These are phyloP conservation scores for Royoungia palumana DNA, from an alignment of 768 basidiomycete genomes.

Conservation along the genomic window DNA sequence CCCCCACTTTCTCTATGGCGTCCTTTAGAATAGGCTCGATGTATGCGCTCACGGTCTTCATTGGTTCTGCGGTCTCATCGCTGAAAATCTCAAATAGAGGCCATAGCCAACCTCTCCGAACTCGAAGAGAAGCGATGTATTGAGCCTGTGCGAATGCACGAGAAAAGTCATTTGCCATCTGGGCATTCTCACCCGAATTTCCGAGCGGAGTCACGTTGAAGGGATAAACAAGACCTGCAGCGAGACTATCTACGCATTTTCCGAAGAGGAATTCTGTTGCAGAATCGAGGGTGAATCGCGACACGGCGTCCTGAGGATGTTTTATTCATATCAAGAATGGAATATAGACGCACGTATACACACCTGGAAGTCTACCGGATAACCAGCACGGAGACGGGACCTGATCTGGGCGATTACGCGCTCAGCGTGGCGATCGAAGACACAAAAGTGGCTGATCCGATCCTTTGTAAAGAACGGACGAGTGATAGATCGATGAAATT, in stretches of 20 bases:
- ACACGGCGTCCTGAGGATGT: slow-evolving; percentile 47
- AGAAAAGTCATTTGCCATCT: slow-evolving; percentile 43
- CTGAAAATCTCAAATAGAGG: slow-evolving; percentile 37
- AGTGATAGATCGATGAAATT: slow-evolving; percentile 63
- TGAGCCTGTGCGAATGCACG: slow-evolving; percentile 50
- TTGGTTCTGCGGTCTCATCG: slow-evolving; percentile 46
- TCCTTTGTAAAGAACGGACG: slow-evolving; percentile 64
- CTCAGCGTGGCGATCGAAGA: slow-evolving; percentile 56
- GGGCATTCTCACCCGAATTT: slow-evolving; percentile 23
- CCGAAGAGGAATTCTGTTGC: slow-evolving; percentile 68
- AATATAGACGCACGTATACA: not conserved
- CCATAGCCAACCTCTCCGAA: slow-evolving; percentile 32
- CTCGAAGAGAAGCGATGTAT: slow-evolving; percentile 39
- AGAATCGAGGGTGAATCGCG: slow-evolving; percentile 63
- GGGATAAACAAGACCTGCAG: slow-evolving; percentile 51
- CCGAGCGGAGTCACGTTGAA: slow-evolving; percentile 31
- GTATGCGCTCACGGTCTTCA: slow-evolving; percentile 52
- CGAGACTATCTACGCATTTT: slow-evolving; percentile 50
- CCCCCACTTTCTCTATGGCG: slow-evolving; percentile 45
- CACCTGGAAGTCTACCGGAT: slow-evolving; percentile 60
- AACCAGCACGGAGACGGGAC: slow-evolving; percentile 45
- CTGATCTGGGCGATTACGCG: slow-evolving; percentile 43
- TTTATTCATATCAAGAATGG: not conserved
- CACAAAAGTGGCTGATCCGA: slow-evolving; percentile 55
- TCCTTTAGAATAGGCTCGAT: slow-evolving; percentile 45